phyloP scores from a whole-genome alignment of 2,329 filamentous ascomycete genomes.

The Trichoderma sp. region DNA sequence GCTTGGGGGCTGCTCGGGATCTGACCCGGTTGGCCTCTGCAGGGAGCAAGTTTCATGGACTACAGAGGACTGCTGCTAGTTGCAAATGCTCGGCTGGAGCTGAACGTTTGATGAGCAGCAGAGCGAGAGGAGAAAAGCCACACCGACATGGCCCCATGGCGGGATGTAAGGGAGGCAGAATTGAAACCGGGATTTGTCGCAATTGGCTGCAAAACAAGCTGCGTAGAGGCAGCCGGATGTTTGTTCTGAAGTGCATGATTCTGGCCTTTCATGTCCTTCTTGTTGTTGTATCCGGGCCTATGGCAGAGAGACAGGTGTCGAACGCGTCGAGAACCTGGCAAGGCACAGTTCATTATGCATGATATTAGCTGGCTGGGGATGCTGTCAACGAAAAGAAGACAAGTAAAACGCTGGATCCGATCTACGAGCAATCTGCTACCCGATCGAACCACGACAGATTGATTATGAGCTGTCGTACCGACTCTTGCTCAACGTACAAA shows the following conservation, averaged over 20 bases:
- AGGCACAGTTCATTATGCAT: neutral
- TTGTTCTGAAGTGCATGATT: neutral
- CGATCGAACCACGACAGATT: conserved; percentile 1
- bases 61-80: neutral
- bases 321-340: neutral
- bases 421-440: neutral
- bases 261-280: neutral
- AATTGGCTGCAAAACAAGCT: neutral
- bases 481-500: neutral
- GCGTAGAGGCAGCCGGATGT: neutral
- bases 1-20: conserved; percentile 9
- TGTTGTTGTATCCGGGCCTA: neutral
- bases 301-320: neutral
- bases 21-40: conserved; percentile 19
- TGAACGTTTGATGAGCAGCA: conserved; percentile 2
- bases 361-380: neutral
- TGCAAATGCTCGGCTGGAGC: neutral
- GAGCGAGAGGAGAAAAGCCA: neutral
- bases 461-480: neutral
- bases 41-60: neutral
- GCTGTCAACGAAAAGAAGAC: neutral
- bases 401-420: neutral
- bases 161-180: conserved; percentile 16
- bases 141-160: conserved; percentile 6
- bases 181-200: neutral